Percentiles rank a stretch among this genome's conserved stretches.
Conservation (phyloP, 306 rosid species). For the Pyrus bretschneideri region DNA sequence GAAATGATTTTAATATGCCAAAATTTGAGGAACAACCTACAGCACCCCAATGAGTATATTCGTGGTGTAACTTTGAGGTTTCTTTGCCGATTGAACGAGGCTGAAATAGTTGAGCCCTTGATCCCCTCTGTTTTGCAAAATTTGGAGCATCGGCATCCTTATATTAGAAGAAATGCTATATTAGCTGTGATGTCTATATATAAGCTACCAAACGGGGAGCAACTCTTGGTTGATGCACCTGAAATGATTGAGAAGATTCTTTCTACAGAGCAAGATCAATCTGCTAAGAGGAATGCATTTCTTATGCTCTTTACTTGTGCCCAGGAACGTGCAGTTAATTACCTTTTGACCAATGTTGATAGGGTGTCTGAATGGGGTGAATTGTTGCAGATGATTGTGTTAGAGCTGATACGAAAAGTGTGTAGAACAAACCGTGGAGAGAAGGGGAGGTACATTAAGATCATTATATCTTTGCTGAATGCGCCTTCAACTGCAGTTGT, state of each 20-base stretch:
- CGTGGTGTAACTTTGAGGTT: constrained; percentile 73
- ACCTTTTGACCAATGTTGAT: constrained; percentile 48
- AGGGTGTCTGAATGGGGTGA: constrained; percentile 61
- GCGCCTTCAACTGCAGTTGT: constrained; percentile 62
- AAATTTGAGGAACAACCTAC: constrained; percentile 63
- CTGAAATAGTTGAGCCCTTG: constrained; percentile 64
- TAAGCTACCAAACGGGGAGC: constrained; percentile 64
- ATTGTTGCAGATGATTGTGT: constrained; percentile 63
- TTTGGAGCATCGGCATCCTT: constrained; percentile 71
- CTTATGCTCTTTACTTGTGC: constrained; percentile 71
- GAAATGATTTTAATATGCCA: constrained; percentile 83
- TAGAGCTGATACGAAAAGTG: constrained; percentile 63
- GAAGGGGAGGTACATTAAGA: constrained; percentile 70
- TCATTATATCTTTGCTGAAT: constrained; percentile 52
- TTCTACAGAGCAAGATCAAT: constrained; percentile 51
- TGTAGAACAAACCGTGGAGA: constrained; percentile 57
- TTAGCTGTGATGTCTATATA: constrained; percentile 66
- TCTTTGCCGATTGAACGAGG: constrained; percentile 66
- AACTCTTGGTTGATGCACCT: constrained; percentile 52
- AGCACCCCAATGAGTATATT: constrained; percentile 66
- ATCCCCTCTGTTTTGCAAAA: constrained; percentile 57
- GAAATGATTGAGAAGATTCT: constrained; percentile 61
- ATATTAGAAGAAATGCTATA: constrained; percentile 55
- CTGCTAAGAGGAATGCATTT: constrained; percentile 64
- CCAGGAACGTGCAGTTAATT: constrained; percentile 63